phyloP scores from a whole-genome alignment of 495 filamentous ascomycete genomes.

The Penicillium cinerascens region DNA sequence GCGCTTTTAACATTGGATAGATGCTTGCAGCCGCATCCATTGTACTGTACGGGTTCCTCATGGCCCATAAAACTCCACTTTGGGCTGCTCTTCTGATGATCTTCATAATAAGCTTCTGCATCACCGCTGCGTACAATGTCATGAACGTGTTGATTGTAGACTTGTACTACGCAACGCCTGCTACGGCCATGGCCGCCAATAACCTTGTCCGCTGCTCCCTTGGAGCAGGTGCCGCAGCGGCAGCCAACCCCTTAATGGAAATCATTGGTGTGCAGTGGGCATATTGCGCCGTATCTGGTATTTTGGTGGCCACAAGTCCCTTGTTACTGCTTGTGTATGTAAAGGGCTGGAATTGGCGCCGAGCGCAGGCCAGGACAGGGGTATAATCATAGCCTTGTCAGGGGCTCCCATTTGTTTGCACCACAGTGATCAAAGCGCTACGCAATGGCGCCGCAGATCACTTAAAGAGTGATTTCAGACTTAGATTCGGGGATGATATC shows the following conservation, averaged over 20 bases:
- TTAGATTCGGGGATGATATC: too few relatives aligned
- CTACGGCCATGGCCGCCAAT: conserved; percentile 64
- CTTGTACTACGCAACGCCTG: conserved; percentile 55
- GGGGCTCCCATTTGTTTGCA: background rate
- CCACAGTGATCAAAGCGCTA: background rate
- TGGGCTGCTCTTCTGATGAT: conserved; percentile 48
- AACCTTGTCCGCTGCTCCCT: conserved; percentile 66
- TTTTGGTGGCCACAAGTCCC: conserved; percentile 9
- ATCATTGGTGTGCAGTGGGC: conserved; percentile 15
- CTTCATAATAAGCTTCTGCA: conserved; percentile 50
- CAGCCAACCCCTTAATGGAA: conserved; percentile 56
- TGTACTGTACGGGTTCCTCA: conserved; percentile 11
- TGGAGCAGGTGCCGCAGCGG: conserved; percentile 58
- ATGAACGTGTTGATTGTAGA: conserved; percentile 51
- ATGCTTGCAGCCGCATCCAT: conserved; percentile 15
- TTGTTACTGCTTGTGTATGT: conserved; percentile 21
- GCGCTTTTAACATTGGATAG: conserved; percentile 2
- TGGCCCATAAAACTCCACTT: conserved; percentile 30
- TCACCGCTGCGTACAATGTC: conserved; percentile 52
- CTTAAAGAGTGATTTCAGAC: background rate
- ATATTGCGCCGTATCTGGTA: conserved; percentile 16
- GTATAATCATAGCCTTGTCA: background rate
- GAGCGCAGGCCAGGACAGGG: background rate
- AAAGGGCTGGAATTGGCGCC: conserved; percentile 12
- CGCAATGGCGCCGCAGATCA: background rate